Evolutionary conservation across 768 basidiomycete species (phyloP), one percentile per base, ranked within the genome.

Genomic region (Pleurotus citrinopileatus): DNA sequence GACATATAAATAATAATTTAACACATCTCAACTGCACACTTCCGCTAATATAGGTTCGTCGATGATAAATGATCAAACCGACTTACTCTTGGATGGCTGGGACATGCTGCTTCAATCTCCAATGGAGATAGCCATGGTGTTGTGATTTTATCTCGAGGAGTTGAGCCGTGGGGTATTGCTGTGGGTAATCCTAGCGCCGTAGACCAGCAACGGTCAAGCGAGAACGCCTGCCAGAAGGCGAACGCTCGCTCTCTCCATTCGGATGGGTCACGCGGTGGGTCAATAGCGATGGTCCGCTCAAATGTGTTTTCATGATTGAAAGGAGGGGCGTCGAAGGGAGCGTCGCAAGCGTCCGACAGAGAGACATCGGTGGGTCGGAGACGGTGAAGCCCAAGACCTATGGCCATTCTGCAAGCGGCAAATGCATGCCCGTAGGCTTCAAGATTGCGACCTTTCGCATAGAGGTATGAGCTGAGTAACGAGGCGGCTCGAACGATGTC

Each of bases 361-460:
- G 58, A 42, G 51, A 58, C 20, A 48, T 61, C 57, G 19, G 60
- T 58, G 17, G 71, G 63, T 2, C 67, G 68, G 42, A 84, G 72
- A 59, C 81, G 81, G 63, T 84, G 81, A 12, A 86, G 66, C 23
- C 81, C 80, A n/a, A 82, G 73, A 9, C 77, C 79, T 17, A 81
- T 71, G n/a, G 83, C 81, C 19, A 86, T 73, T n/a, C 82, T 75
- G 36, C 82, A 78, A 4, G 83, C 81, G 13, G 79, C 77, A 56
- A 78, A 82, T 1, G 83, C 75, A 57, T 86, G 82, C 28, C 79
- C 76, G 64, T 83, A 83, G 3, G 80, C 84, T 60, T 87, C 83
- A 27, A 83, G 72, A 23, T 72, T 65, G 9, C 82, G 75, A 45
- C 74, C 75, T 53, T 82, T 81, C 65, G 75, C 73, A 63, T 80